These are phyloP conservation scores for Aspergillus nanangensis DNA, from an alignment of 495 filamentous ascomycete genomes.

Conservation along the genomic window DNA sequence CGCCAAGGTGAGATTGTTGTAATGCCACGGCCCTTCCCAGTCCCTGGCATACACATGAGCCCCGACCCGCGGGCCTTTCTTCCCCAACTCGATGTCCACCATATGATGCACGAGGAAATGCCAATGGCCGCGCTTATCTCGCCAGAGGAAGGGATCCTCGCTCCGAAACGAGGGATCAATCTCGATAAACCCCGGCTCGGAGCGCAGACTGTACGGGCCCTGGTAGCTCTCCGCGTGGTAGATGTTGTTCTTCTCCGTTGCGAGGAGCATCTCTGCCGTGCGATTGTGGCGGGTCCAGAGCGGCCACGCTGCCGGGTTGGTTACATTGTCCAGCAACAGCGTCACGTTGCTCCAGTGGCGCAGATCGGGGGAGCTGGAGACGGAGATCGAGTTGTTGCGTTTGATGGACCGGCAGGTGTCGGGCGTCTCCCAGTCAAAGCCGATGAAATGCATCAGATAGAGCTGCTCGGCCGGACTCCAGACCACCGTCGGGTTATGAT, in stretches of 20 bases:
- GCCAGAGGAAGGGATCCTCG: conserved; percentile 40
- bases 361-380: conserved; percentile 2
- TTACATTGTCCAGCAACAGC: conserved; percentile 2
- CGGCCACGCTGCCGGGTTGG: conserved; percentile 11
- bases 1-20: conserved; percentile 23
- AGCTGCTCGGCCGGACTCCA: conserved; percentile 27
- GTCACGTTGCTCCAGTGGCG: neutral
- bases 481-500: conserved; percentile 33
- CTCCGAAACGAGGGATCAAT: conserved; percentile 10
- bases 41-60: conserved; percentile 30
- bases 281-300: conserved; percentile 5
- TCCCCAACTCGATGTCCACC: conserved; percentile 25
- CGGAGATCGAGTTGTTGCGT: conserved; percentile 11
- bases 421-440: conserved; percentile 7
- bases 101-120: conserved; percentile 34
- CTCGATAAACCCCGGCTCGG: conserved; percentile 6
- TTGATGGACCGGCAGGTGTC: conserved; percentile 2
- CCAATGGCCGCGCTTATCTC: conserved; percentile 35
- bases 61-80: conserved; percentile 27
- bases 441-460: conserved; percentile 35
- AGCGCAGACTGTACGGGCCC: conserved; percentile 14
- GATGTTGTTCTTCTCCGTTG: conserved; percentile 5
- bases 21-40: conserved; percentile 34
- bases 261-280: conserved; percentile 2
- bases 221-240: conserved; percentile 8